Evolutionary conservation across 345 rosid genomes (phyloP).

Genomic region (Euphorbia tirucalli): DNA sequence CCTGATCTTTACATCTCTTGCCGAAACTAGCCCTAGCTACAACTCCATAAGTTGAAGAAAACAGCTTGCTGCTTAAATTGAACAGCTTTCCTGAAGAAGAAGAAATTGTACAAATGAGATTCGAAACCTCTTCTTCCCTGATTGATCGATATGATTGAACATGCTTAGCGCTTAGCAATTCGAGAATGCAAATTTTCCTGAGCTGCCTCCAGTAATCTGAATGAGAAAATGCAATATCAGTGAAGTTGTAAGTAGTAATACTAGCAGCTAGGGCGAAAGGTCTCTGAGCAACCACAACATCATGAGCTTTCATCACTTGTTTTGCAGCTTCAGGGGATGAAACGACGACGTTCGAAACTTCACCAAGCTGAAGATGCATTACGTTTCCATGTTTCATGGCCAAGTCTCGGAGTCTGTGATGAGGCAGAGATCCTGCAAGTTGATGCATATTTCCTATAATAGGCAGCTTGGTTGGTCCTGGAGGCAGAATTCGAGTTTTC

Average conservation of each 20-base stretch:
- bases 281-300: conserved; percentile 27
- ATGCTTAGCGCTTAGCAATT: conserved; percentile 23
- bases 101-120: conserved; percentile 5
- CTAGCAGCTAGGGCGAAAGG: conserved; percentile 11
- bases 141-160: conserved; percentile 26
- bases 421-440: conserved; percentile 26
- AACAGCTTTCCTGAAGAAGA: background rate
- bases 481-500: conserved; percentile 21
- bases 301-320: conserved; percentile 36
- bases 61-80: conserved; percentile 26
- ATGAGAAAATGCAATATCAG: conserved; percentile 17
- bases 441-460: conserved; percentile 38
- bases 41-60: conserved; percentile 3
- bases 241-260: conserved; percentile 10
- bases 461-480: conserved; percentile 38
- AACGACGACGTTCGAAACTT: conserved; percentile 20
- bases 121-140: conserved; percentile 27
- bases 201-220: conserved; percentile 32
- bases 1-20: conserved; percentile 22
- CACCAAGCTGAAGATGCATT: conserved; percentile 38
- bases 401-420: conserved; percentile 24
- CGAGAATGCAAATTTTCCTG: conserved; percentile 18
- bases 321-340: conserved; percentile 30
- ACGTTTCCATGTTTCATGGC: conserved; percentile 34
- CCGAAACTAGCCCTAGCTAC: conserved; percentile 30